Percentiles rank a stretch among this genome's conserved stretches.
phyloP scores from a whole-genome alignment of 2,329 filamentous ascomycete species.

The Aphanoascus verrucosus region DNA sequence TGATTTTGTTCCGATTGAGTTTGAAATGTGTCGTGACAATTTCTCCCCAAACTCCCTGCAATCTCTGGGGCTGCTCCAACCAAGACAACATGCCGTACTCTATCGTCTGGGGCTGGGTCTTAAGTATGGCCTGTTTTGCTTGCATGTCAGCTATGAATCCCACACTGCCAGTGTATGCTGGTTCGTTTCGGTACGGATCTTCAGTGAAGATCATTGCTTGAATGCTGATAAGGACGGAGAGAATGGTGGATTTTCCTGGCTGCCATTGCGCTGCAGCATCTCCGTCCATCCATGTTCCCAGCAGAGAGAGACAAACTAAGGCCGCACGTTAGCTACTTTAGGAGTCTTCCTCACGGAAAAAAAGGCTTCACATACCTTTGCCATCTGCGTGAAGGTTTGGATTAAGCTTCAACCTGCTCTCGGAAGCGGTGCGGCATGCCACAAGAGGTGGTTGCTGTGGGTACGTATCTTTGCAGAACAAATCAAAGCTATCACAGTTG shows the following conservation, averaged over 20 bases:
- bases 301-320: constrained; percentile 41
- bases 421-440: constrained; percentile 39
- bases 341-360: not conserved
- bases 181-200: constrained; percentile 47
- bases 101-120: constrained; percentile 13
- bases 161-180: constrained; percentile 27
- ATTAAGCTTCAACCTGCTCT: constrained; percentile 33
- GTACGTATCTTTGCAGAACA: constrained; percentile 37
- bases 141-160: constrained; percentile 11
- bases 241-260: constrained; percentile 38
- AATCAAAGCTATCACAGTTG: constrained; percentile 34
- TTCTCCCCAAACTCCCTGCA: constrained; percentile 17
- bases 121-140: constrained; percentile 25
- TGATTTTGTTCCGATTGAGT: constrained; percentile 13
- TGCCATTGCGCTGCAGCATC: constrained; percentile 36
- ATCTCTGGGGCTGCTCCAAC: constrained; percentile 11
- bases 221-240: constrained; percentile 46
- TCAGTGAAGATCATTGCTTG: constrained; percentile 49
- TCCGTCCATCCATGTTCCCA: constrained; percentile 40
- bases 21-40: constrained; percentile 16
- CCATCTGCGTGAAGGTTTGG: constrained; percentile 44
- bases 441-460: constrained; percentile 36
- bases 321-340: constrained; percentile 9
- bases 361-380: constrained; percentile 29
- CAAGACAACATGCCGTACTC: constrained; percentile 17